Conservation (phyloP, 83 land plant species). For the Isoetes engelmannii region DNA sequence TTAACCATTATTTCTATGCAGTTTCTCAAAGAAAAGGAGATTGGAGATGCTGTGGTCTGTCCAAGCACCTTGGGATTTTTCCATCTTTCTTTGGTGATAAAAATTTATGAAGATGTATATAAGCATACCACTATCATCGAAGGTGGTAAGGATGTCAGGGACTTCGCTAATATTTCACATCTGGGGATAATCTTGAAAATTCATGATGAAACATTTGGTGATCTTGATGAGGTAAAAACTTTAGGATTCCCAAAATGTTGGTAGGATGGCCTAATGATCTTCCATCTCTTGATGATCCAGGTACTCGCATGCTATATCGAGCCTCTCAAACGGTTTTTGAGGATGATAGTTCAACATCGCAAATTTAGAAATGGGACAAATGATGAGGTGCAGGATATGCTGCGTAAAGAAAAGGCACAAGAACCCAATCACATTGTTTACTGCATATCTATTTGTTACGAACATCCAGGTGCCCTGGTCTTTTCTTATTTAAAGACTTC, state of each 20-base stretch:
- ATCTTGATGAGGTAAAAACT: constrained; percentile 73
- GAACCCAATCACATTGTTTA: constrained; percentile 71
- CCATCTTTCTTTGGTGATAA: constrained; percentile 68
- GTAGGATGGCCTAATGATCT: too few relatives aligned
- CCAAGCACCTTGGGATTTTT: constrained; percentile 85
- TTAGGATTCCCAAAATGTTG: too few relatives aligned
- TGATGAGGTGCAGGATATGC: constrained; percentile 64
- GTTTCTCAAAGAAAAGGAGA: constrained; percentile 75
- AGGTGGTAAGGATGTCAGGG: constrained; percentile 81
- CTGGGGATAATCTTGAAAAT: constrained; percentile 81
- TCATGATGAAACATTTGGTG: constrained; percentile 84
- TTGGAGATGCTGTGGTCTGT: constrained; percentile 77
- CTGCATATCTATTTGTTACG: constrained; percentile 74
- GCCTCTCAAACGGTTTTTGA: constrained; percentile 64
- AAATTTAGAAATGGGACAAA: constrained; percentile 72
- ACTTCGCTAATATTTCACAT: constrained; percentile 68
- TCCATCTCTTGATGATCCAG: constrained; percentile 30
- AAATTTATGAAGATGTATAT: constrained; percentile 73
- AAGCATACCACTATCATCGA: constrained; percentile 82
- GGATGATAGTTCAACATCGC: constrained; percentile 73
- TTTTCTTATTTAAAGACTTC: constrained; percentile 67
- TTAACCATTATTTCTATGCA: constrained; percentile 20
- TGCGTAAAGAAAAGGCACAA: constrained; percentile 55
- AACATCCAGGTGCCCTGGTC: constrained; percentile 90
- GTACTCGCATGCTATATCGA: constrained; percentile 93